A percentile compares a stretch with the other conserved stretches of the same genome.
Evolutionary conservation across 2,329 filamentous ascomycete species (phyloP).

Genomic region (Trichoderma breve): DNA sequence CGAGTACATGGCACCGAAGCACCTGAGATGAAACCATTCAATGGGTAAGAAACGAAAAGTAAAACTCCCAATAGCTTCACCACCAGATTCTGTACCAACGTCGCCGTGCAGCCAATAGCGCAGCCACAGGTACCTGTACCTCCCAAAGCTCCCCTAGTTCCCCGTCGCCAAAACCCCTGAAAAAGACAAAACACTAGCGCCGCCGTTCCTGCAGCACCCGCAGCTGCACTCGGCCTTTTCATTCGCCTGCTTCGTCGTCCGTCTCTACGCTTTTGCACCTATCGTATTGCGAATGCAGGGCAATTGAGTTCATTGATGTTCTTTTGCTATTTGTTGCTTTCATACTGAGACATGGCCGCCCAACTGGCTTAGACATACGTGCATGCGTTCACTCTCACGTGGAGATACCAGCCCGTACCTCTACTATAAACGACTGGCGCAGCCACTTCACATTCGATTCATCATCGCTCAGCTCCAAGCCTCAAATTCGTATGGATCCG

Average conservation of each 20-base stretch:
- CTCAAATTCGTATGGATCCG: not conserved
- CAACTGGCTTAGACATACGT: not conserved
- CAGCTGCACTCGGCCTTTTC: conserved; percentile 5
- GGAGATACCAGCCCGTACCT: not conserved
- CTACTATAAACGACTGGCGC: not conserved
- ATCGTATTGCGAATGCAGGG: not conserved
- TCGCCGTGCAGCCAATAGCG: not conserved
- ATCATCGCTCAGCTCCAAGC: not conserved
- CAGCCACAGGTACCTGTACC: not conserved
- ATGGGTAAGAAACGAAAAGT: not conserved
- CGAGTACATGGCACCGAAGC: not conserved
- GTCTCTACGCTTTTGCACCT: not conserved
- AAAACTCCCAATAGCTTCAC: not conserved
- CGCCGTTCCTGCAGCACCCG: conserved; percentile 21
- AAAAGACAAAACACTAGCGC: conserved; percentile 21
- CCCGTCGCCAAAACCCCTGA: not conserved
- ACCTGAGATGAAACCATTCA: not conserved
- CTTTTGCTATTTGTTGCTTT: not conserved
- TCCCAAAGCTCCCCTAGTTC: not conserved
- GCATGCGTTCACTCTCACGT: not conserved
- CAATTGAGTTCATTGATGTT: not conserved
- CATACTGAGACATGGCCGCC: not conserved
- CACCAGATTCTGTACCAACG: not conserved
- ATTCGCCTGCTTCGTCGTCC: not conserved
- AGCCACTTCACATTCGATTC: not conserved